phyloP scores from a whole-genome alignment of 2,329 filamentous ascomycete genomes.

The Aspergillus aculeatus region DNA sequence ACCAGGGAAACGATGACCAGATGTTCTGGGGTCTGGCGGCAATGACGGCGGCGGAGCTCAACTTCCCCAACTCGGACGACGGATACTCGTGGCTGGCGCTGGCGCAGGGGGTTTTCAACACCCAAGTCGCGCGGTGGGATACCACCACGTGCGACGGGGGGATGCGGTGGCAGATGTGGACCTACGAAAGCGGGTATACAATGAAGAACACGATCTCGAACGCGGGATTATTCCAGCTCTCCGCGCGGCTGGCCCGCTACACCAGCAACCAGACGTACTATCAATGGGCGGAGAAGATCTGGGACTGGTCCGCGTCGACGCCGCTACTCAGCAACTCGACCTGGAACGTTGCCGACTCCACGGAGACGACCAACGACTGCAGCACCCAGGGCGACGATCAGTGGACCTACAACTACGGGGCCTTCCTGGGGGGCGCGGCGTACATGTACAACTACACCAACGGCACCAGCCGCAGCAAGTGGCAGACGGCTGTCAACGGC shows the following conservation, averaged over 20 bases:
- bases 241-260: slow-evolving; percentile 32
- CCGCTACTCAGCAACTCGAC: slow-evolving; percentile 49
- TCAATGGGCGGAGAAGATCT: slow-evolving; percentile 69
- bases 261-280: slow-evolving; percentile 31
- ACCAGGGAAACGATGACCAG: slow-evolving; percentile 58
- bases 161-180: slow-evolving; percentile 46
- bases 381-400: slow-evolving; percentile 51
- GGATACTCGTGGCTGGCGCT: slow-evolving; percentile 75
- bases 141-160: slow-evolving; percentile 66
- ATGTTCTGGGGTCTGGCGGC: slow-evolving; percentile 58
- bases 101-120: slow-evolving; percentile 77
- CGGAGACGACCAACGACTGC: slow-evolving; percentile 53
- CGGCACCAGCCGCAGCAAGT: slow-evolving; percentile 40
- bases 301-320: slow-evolving; percentile 54
- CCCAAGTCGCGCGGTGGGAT: slow-evolving; percentile 72
- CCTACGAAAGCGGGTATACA: slow-evolving; percentile 34
- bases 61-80: slow-evolving; percentile 43
- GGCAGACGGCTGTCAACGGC: slow-evolving; percentile 57
- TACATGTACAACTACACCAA: slow-evolving; percentile 57
- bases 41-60: slow-evolving; percentile 55
- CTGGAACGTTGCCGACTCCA: slow-evolving; percentile 58
- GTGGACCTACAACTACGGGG: slow-evolving; percentile 60
- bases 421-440: slow-evolving; percentile 56
- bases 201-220: slow-evolving; percentile 39
- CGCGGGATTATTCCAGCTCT: slow-evolving; percentile 34